Base-by-base conservation (phyloP, 2,329 filamentous ascomycete species). In the Sporothrix protearum region DNA sequence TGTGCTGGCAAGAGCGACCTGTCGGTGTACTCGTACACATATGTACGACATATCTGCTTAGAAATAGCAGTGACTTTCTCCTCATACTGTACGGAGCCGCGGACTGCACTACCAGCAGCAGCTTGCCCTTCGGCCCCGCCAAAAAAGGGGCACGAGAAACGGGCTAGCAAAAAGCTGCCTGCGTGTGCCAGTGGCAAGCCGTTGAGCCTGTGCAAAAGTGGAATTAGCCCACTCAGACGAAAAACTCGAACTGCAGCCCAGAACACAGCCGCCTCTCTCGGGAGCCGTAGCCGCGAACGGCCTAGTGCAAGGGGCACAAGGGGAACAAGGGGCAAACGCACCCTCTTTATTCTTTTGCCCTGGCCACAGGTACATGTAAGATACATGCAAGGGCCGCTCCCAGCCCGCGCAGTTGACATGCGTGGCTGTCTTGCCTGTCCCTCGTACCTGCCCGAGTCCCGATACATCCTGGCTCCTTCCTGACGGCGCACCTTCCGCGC, bases 271-370 rank as follows among this genome's bases (percentile, higher is more conserved):
- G 10, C 42, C 16, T 39, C n/a, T 33, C 45, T 59, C 71, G 67
- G 71, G 68, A 70, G 42, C 51, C 16, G 30, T 53, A 70, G 49
- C 68, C 63, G 71, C 45, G 45, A 57, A 47, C 42, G 45, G 68
- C 49, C 45, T 72, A 72, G 71, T 63, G 71, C 71, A 70, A 72
- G 71, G 71, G 71, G 71, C 59, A 72, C 42, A 70, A 72, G 71
- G 71, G 71, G 71, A 49, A 72, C 42, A 47, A 47, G 42, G 71
- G 71, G 71, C 59, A 72, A 72, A 57, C 10, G 55, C 69, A 67
- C 69, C 69, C 42, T 45, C 55, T 30, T 61, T 25, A n/a, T 39
- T 22, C 39, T 42, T 47, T 47, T 47, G 42, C 42, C 42, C 42
- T 47, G 42, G 7, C 19, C 8, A 39, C 47, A 28, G 30, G 47